These are phyloP conservation scores for Zygosaccharomyces bisporus DNA, from an alignment of 805 yeast genomes.

Conservation along the genomic window DNA sequence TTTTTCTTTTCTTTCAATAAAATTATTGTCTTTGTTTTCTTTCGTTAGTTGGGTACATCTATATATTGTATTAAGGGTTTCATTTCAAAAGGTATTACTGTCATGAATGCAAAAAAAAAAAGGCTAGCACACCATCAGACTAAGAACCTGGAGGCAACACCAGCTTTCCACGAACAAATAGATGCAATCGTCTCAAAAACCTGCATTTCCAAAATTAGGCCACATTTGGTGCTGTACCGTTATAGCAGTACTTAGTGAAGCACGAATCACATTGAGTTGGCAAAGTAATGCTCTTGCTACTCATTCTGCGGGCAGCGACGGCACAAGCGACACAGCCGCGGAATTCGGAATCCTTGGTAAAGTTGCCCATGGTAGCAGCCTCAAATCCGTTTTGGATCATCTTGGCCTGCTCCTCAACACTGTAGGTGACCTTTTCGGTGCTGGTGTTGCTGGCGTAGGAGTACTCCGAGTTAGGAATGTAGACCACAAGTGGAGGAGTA, in stretches of 20 bases:
- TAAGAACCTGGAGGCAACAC: not conserved
- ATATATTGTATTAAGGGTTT: not conserved
- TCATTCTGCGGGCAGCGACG: conserved; percentile 71
- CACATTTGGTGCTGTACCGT: conserved; percentile 40
- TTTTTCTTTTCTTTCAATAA: too few species aligned
- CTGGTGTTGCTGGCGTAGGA: conserved; percentile 66
- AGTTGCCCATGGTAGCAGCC: conserved; percentile 58
- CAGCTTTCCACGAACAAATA: not conserved
- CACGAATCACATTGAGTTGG: conserved; percentile 66
- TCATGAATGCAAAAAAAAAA: not conserved
- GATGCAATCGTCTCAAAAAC: not conserved
- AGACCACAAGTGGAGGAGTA: conserved; percentile 73
- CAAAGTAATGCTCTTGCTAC: conserved; percentile 56
- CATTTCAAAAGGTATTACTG: not conserved
- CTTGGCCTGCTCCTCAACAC: conserved; percentile 50
- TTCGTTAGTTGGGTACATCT: not conserved
- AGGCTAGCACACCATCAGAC: not conserved
- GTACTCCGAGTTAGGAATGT: conserved; percentile 69
- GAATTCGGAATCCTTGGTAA: conserved; percentile 67
- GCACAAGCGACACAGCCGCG: conserved; percentile 79
- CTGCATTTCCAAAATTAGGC: not conserved
- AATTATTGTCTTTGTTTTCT: too few species aligned
- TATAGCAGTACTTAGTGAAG: conserved; percentile 74
- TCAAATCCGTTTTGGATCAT: conserved; percentile 76
- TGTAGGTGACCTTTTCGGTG: conserved; percentile 62